phyloP scores from a whole-genome alignment of 371 early-diverging fungal species.

The Mucor circinelloides region DNA sequence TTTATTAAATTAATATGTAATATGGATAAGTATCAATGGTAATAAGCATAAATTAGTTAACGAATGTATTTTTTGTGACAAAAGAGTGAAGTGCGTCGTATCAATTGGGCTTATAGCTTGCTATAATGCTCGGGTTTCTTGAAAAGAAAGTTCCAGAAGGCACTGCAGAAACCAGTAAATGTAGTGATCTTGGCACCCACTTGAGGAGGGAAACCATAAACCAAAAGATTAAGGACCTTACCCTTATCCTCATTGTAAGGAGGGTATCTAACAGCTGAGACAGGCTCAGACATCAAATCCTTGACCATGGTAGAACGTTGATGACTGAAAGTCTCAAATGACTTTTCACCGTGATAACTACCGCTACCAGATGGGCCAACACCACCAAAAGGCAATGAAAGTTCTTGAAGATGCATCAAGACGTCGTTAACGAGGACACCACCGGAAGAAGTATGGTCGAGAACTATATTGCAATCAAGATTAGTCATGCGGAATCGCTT shows the following conservation, averaged over 20 bases:
- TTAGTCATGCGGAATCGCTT: background rate
- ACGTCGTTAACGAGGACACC: constrained; percentile 73
- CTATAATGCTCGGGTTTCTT: constrained; percentile 17
- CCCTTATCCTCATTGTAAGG: constrained; percentile 47
- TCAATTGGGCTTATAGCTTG: constrained; percentile 3
- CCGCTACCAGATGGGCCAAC: constrained; percentile 85
- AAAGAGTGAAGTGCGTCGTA: background rate
- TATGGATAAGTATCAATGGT: background rate
- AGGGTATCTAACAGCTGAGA: constrained; percentile 53
- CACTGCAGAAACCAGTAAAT: constrained; percentile 25
- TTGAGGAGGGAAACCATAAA: constrained; percentile 32
- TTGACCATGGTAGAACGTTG: constrained; percentile 60
- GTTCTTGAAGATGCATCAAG: constrained; percentile 57
- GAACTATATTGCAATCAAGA: constrained; percentile 36
- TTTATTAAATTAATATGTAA: background rate
- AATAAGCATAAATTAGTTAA: background rate
- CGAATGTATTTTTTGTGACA: background rate
- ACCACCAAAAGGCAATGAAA: constrained; percentile 84
- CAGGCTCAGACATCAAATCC: constrained; percentile 47
- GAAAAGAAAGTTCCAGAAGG: constrained; percentile 37
- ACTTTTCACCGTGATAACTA: constrained; percentile 75
- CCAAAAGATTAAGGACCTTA: constrained; percentile 28
- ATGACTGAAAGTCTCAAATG: constrained; percentile 79
- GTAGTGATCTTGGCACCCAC: constrained; percentile 31
- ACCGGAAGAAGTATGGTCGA: constrained; percentile 66